phyloP scores from a whole-genome alignment of 164 flowering plant species.

The grape (Vitis vinifera) region DNA sequence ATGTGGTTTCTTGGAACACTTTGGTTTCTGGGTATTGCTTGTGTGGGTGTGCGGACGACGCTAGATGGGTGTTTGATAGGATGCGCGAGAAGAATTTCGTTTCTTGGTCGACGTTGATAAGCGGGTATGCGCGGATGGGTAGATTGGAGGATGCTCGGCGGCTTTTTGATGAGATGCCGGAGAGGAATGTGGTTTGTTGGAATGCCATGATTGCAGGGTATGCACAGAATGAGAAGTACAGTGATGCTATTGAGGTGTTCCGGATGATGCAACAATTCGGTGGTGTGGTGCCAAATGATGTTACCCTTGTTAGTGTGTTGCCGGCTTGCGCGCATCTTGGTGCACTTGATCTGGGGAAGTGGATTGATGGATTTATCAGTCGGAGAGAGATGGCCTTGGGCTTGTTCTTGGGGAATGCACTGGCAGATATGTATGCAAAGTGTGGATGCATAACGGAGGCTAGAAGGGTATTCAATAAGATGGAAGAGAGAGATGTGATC shows the following conservation, averaged over 20 bases:
- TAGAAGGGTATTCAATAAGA: slow-evolving; percentile 28
- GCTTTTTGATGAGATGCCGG: slow-evolving; percentile 36
- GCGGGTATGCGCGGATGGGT: slow-evolving; percentile 32
- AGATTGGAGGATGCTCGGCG: slow-evolving; percentile 27
- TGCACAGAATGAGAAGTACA: slow-evolving; percentile 36
- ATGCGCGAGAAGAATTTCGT: slow-evolving; percentile 35
- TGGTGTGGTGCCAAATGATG: slow-evolving; percentile 31
- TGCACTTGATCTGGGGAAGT: too few relatives aligned
- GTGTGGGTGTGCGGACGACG: slow-evolving; percentile 28
- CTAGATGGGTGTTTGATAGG: slow-evolving; percentile 28
- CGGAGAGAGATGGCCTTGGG: slow-evolving; percentile 19
- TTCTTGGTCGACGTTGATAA: slow-evolving; percentile 39
- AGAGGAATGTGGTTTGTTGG: slow-evolving; percentile 17
- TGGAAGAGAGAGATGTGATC: slow-evolving; percentile 39
- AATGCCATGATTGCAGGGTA: slow-evolving; percentile 46
- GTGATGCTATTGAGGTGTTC: slow-evolving; percentile 33
- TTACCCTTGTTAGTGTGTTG: slow-evolving; percentile 35
- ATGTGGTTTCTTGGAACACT: slow-evolving; percentile 42
- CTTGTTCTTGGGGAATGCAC: slow-evolving; percentile 40
- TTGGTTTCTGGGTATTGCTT: slow-evolving; percentile 28
- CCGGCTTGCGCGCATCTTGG: slow-evolving; percentile 48
- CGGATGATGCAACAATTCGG: slow-evolving; percentile 29
- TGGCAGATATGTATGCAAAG: slow-evolving; percentile 21
- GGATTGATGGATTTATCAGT: too few relatives aligned
- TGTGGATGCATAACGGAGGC: too few relatives aligned